Evolutionary conservation across 2,329 filamentous ascomycete genomes (phyloP).

Genomic region (Fusarium phyllophilum): DNA sequence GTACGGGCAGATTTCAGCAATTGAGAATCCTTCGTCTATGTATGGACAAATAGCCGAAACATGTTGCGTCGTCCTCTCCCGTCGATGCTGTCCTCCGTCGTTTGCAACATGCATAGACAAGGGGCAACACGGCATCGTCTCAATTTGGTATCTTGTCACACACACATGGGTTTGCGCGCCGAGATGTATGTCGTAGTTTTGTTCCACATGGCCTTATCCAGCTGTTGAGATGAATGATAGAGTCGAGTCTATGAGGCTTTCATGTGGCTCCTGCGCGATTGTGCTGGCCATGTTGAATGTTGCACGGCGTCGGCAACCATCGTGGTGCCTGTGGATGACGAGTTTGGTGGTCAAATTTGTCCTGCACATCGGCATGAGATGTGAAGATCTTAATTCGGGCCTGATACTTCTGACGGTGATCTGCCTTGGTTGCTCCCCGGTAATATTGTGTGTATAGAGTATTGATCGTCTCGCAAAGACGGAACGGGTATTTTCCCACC

Average conservation of each 20-base stretch:
- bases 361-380: slow-evolving; percentile 12
- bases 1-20: slow-evolving; percentile 7
- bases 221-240: not conserved
- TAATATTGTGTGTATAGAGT: not conserved
- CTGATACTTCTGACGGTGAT: not conserved
- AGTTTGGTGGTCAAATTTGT: slow-evolving; percentile 21
- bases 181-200: slow-evolving; percentile 14
- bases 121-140: slow-evolving; percentile 21
- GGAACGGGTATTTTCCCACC: not conserved
- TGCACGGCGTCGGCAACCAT: slow-evolving; percentile 11
- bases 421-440: not conserved
- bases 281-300: slow-evolving; percentile 8
- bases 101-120: slow-evolving; percentile 24
- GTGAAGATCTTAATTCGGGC: slow-evolving; percentile 31
- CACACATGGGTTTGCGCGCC: slow-evolving; percentile 16
- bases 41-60: slow-evolving; percentile 39
- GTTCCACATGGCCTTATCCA: slow-evolving; percentile 3
- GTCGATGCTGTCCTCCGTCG: slow-evolving; percentile 22
- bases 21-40: slow-evolving; percentile 29
- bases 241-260: slow-evolving; percentile 16
- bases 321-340: not conserved
- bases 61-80: slow-evolving; percentile 28
- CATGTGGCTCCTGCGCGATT: not conserved
- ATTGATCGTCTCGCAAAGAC: not conserved
- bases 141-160: slow-evolving; percentile 21